Percentiles rank a stretch among this genome's conserved stretches.
Evolutionary conservation across 352 stramenopile genomes (phyloP).

Genomic region (Globisporangium radiosum): DNA sequence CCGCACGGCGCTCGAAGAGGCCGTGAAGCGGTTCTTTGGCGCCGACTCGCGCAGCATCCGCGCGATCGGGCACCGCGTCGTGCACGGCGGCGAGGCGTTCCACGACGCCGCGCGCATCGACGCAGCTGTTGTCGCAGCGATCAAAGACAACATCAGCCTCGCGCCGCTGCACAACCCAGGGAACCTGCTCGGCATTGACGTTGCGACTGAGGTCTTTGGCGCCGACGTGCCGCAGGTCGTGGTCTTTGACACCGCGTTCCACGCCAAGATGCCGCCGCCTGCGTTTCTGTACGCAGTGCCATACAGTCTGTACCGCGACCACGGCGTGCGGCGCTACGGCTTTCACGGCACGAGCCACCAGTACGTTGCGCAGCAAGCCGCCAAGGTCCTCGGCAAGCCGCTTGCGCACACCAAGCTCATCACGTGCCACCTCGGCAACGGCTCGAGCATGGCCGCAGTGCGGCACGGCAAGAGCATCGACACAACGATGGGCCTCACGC

Average conservation of each 20-base stretch:
- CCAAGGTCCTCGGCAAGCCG: slow-evolving; percentile 45
- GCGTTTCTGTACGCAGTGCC: slow-evolving; percentile 82
- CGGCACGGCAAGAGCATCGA: slow-evolving; percentile 73
- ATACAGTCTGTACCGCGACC: slow-evolving; percentile 69
- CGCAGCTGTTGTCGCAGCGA: slow-evolving; percentile 35
- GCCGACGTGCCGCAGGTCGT: slow-evolving; percentile 52
- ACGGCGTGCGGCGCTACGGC: slow-evolving; percentile 83
- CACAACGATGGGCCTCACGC: slow-evolving; percentile 89
- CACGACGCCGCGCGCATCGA: slow-evolving; percentile 53
- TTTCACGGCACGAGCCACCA: slow-evolving; percentile 89
- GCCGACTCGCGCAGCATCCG: slow-evolving; percentile 45
- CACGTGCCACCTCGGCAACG: slow-evolving; percentile 86
- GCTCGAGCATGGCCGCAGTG: slow-evolving; percentile 78
- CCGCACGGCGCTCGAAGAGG: slow-evolving; percentile 51
- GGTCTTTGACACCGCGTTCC: slow-evolving; percentile 91
- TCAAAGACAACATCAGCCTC: slow-evolving; percentile 57
- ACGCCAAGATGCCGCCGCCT: slow-evolving; percentile 76
- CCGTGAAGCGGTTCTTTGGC: slow-evolving; percentile 55
- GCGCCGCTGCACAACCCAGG: slow-evolving; percentile 86
- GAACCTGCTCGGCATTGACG: slow-evolving; percentile 82
- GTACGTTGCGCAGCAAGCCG: slow-evolving; percentile 75
- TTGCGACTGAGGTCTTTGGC: slow-evolving; percentile 70
- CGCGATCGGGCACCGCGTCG: slow-evolving; percentile 82
- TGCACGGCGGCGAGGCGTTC: slow-evolving; percentile 83
- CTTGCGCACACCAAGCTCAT: slow-evolving; percentile 64